Evolutionary conservation across 495 filamentous ascomycete genomes (phyloP).

Genomic region (Xylaria flabelliformis): DNA sequence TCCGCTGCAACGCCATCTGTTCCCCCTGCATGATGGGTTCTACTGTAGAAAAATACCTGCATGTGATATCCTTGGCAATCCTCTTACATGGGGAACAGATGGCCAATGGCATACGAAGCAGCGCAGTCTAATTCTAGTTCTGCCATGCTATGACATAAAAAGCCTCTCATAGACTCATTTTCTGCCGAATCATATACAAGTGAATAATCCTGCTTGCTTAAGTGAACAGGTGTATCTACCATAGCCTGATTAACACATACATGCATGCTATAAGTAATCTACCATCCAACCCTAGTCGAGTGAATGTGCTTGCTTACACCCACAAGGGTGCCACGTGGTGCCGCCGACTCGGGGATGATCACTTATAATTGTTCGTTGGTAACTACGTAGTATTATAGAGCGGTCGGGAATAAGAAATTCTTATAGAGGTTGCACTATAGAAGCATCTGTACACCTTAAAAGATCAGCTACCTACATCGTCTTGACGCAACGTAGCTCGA

Average conservation of each 20-base stretch:
- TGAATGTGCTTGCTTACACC: not conserved
- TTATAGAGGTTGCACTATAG: not conserved
- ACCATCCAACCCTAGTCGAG: not conserved
- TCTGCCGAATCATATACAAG: not conserved
- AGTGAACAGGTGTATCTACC: not conserved
- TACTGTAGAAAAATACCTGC: no score
- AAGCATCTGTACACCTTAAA: not conserved
- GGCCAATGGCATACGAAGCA: not conserved
- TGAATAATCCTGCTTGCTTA: not conserved
- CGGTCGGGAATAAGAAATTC: not conserved
- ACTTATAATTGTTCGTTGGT: not conserved
- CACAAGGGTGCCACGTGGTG: conserved; percentile 10
- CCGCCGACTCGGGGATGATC: no score
- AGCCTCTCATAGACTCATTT: not conserved
- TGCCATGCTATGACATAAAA: not conserved
- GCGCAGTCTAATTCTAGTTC: not conserved
- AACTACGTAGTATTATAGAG: not conserved
- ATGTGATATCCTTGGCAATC: no score
- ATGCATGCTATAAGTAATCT: not conserved
- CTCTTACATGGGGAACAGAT: not conserved
- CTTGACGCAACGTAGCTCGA: not conserved
- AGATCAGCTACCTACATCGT: not conserved
- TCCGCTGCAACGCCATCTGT: no score
- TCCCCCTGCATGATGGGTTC: not conserved
- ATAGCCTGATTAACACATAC: no score